These are phyloP conservation scores for Penicillium odoratum DNA, from an alignment of 495 filamentous ascomycete species.

Conservation along the genomic window DNA sequence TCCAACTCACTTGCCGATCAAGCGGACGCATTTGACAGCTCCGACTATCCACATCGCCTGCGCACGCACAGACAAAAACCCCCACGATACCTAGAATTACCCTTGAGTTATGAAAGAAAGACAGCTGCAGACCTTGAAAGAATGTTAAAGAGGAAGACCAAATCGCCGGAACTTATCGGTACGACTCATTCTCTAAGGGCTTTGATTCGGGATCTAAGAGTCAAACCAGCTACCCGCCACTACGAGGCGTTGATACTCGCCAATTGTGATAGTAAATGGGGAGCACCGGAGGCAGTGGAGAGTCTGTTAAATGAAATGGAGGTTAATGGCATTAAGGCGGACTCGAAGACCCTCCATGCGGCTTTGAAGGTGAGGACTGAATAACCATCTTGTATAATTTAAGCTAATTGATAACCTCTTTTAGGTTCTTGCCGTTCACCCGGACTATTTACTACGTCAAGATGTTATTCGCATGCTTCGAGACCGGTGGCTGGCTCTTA, in stretches of 20 bases:
- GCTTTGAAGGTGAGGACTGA: slow-evolving; percentile 63
- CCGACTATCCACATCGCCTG: no score
- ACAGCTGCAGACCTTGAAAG: slow-evolving; percentile 22
- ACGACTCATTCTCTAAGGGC: slow-evolving; percentile 32
- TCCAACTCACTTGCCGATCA: neutral
- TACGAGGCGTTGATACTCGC: slow-evolving; percentile 73
- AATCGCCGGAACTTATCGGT: slow-evolving; percentile 22
- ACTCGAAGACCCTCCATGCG: slow-evolving; percentile 67
- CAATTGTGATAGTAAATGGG: slow-evolving; percentile 61
- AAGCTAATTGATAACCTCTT: neutral
- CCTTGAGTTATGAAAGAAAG: neutral
- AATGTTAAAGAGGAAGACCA: slow-evolving; percentile 23
- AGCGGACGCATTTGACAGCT: neutral
- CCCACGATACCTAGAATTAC: neutral
- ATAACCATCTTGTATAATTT: neutral
- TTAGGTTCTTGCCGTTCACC: slow-evolving; percentile 77
- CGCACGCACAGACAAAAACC: neutral
- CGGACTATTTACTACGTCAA: slow-evolving; percentile 74
- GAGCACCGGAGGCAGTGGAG: slow-evolving; percentile 61
- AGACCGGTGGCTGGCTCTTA: slow-evolving; percentile 67
- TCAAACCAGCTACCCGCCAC: slow-evolving; percentile 63
- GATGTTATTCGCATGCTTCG: slow-evolving; percentile 65
- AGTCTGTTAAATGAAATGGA: slow-evolving; percentile 71
- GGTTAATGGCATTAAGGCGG: slow-evolving; percentile 54
- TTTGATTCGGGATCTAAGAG: slow-evolving; percentile 60